These are phyloP conservation scores for Macroventuria anomochaeta DNA, from an alignment of 2,329 filamentous ascomycete genomes.

Conservation along the genomic window DNA sequence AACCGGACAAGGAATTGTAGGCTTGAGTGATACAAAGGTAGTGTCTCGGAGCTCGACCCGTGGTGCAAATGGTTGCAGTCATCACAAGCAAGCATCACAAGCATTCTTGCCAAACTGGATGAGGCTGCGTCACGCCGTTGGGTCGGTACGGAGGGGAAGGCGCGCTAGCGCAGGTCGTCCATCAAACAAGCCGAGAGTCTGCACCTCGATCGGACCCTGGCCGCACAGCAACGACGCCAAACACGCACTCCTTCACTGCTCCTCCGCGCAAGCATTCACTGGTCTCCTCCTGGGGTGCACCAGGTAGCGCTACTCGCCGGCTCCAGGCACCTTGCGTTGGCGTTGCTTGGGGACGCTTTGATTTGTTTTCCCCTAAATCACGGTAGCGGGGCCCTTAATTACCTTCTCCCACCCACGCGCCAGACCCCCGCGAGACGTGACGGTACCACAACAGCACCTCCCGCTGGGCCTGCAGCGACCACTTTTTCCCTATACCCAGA, in stretches of 20 bases:
- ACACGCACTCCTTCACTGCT: constrained; percentile 17
- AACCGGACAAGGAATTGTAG: background rate
- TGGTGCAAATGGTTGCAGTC: background rate
- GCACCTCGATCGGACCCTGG: constrained; percentile 24
- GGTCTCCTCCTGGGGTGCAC: constrained; percentile 4
- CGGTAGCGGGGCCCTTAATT: constrained; percentile 39
- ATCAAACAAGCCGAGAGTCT: constrained; percentile 25
- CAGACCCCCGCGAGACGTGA: constrained; percentile 33
- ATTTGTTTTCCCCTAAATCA: constrained; percentile 40
- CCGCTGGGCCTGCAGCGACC: constrained; percentile 31
- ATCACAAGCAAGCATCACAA: constrained; percentile 2
- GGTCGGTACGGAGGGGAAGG: constrained; percentile 26
- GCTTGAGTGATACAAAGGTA: background rate
- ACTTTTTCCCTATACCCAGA: constrained; percentile 17
- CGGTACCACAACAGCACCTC: constrained; percentile 42
- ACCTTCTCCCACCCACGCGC: constrained; percentile 41
- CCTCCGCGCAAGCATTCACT: constrained; percentile 2
- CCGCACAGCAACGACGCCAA: constrained; percentile 18
- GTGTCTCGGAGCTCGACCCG: background rate
- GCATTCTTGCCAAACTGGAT: constrained; percentile 1
- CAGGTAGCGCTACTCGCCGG: constrained; percentile 2
- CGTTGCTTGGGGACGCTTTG: constrained; percentile 21
- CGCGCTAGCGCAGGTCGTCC: constrained; percentile 32
- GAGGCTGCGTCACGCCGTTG: constrained; percentile 26
- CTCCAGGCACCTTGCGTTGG: constrained; percentile 3